Base-by-base conservation (phyloP, 352 stramenopile genomes). In the Pythium sukuiense region DNA sequence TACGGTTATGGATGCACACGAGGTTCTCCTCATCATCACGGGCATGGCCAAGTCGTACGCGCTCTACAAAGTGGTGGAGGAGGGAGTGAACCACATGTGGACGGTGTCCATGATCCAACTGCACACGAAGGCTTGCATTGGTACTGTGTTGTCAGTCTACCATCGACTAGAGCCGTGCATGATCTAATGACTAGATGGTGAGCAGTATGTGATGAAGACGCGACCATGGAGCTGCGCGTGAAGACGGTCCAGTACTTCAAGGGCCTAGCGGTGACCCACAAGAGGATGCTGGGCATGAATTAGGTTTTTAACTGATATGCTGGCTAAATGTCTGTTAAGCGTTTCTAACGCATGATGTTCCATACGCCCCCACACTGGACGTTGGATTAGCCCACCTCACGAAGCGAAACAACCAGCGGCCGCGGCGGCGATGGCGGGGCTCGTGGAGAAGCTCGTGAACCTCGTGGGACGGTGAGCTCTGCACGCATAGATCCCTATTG, bases 191-290 rank as follows among this genome's bases (percentile, higher is more conserved):
- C 14, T 24, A 8, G 16, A 11, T 30, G 2, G 6, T 48, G n/a
- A 39, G 29, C 56, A 89, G 88, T 96, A 16, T 96, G 89, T 63
- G 89, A 97, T 55, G 89, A 96, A 67, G 89, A 97, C 55, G 89
- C 89, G 20, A 97, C 89, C 5, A 79, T 90, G 61, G 89, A 97
- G 67, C 81, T 96, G 30, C 84, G 85, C 54, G 88, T 97, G 49
- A 97, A 97, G 83, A 97, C 89, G 0, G 86, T 94, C 67, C 93
- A 96, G 71, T 97, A 97, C 72, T 97, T 97, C 70, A 93, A 96
- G 73, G 88, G 87, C 4, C 73, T 96, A 11, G 70, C 63, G 32
- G 77, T 83, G 41, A 79, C 75, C 55, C 73, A 86, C 67, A 65
- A 72, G 18, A 83, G 80, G 63, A 69, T 86, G 29, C 66, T 86